phyloP scores from a whole-genome alignment of 2,329 filamentous ascomycete genomes.

The Onygenales sp. region DNA sequence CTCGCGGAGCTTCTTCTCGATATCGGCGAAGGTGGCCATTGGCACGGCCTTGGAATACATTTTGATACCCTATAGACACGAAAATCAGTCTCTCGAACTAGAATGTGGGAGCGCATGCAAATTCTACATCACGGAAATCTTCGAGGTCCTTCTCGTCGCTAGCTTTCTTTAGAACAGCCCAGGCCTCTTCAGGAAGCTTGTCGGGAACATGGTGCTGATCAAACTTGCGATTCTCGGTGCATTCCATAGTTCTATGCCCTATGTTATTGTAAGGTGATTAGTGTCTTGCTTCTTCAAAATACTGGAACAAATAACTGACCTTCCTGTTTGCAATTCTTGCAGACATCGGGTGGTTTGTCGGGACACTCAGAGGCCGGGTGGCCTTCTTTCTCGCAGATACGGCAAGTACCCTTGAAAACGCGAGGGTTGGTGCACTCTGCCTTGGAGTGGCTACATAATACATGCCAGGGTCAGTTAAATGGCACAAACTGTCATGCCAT shows the following conservation, averaged over 20 bases:
- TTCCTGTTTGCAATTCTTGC: constrained; percentile 39
- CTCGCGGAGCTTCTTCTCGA: constrained; percentile 43
- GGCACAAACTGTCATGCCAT: background rate
- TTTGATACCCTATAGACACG: constrained; percentile 23
- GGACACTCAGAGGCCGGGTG: constrained; percentile 38
- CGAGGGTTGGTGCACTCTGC: constrained; percentile 37
- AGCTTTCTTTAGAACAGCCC: constrained; percentile 40
- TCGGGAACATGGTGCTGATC: constrained; percentile 37
- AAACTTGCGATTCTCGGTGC: constrained; percentile 36
- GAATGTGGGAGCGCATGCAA: background rate
- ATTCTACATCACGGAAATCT: constrained; percentile 38
- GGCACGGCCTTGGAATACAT: constrained; percentile 43
- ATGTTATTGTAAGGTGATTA: constrained; percentile 3
- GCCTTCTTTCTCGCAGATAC: constrained; percentile 37
- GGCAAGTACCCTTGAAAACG: constrained; percentile 39
- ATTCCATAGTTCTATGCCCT: constrained; percentile 38
- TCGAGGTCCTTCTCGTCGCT: constrained; percentile 41
- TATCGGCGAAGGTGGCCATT: constrained; percentile 35
- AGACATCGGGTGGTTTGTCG: constrained; percentile 32
- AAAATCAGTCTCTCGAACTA: background rate
- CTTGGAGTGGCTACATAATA: constrained; percentile 29
- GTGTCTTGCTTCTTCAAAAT: background rate
- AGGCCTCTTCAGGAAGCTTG: constrained; percentile 40
- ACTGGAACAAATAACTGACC: constrained; percentile 20
- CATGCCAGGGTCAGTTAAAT: background rate